A percentile compares a stretch with the other conserved stretches of the same genome.
Evolutionary conservation across 2,329 filamentous ascomycete genomes (phyloP).

Genomic region (Colletotrichum kahawae): DNA sequence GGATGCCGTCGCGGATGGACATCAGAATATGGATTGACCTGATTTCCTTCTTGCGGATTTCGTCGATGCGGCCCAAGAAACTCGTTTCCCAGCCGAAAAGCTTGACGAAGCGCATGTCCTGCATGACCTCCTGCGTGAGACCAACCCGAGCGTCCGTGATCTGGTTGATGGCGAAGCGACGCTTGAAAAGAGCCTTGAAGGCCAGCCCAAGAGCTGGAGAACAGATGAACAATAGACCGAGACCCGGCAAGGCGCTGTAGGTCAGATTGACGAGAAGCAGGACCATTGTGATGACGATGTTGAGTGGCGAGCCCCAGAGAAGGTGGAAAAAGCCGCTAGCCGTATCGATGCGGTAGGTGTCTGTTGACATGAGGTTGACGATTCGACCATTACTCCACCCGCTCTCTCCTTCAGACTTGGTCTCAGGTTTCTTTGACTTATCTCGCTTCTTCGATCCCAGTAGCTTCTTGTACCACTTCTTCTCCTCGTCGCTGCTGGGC

Average conservation of each 20-base stretch:
- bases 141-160: conserved; percentile 91
- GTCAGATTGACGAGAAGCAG: conserved; percentile 84
- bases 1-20: conserved; percentile 81
- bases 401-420: conserved; percentile 36
- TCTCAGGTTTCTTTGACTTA: conserved; percentile 22
- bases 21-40: conserved; percentile 80
- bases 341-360: conserved; percentile 90
- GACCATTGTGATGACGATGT: conserved; percentile 73
- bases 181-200: conserved; percentile 75
- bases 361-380: conserved; percentile 91
- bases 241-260: conserved; percentile 88
- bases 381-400: conserved; percentile 91
- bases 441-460: conserved; percentile 40
- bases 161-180: conserved; percentile 82
- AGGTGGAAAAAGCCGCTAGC: conserved; percentile 89
- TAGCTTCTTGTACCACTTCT: neutral
- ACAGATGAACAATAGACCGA: conserved; percentile 80
- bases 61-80: conserved; percentile 77
- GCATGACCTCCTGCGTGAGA: conserved; percentile 87
- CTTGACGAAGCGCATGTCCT: conserved; percentile 91
- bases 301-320: conserved; percentile 82
- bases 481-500: conserved; percentile 30
- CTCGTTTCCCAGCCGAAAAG: conserved; percentile 93
- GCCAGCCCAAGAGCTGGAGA: conserved; percentile 67
- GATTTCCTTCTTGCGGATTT: conserved; percentile 79